Conservation (phyloP, 345 rosid genomes). For the Clausena lansium region DNA sequence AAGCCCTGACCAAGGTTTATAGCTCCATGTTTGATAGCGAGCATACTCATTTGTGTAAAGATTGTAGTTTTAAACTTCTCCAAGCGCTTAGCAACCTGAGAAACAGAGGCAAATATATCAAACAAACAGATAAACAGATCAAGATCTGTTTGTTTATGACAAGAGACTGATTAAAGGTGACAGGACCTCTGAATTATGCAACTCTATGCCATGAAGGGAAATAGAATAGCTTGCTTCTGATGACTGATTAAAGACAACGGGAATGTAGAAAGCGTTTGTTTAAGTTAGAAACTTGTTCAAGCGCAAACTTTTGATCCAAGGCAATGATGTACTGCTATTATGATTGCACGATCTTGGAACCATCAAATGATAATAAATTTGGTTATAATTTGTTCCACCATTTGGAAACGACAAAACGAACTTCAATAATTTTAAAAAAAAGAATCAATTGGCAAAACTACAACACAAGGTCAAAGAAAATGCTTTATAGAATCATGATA, state of each 20-base stretch:
- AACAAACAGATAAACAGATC: background rate
- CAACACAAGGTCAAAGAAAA: background rate
- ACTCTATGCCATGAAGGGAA: background rate
- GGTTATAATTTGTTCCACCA: background rate
- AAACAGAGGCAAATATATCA: background rate
- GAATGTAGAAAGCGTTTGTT: background rate
- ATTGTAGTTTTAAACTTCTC: constrained; percentile 97
- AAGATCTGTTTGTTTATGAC: background rate
- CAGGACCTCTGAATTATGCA: background rate
- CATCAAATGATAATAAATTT: background rate
- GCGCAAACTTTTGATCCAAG: background rate
- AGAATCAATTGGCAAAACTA: background rate
- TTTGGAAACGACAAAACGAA: background rate
- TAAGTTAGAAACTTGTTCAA: background rate
- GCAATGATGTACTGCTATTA: background rate
- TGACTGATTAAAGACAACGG: background rate
- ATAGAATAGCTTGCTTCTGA: background rate
- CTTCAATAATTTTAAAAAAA: background rate
- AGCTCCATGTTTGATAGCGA: constrained; percentile 83
- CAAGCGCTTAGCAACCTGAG: constrained; percentile 76
- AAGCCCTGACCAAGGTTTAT: constrained; percentile 95
- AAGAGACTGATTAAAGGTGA: background rate
- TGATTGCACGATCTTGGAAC: background rate
- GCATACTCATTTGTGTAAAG: constrained; percentile 88
- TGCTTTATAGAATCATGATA: background rate